A percentile compares a stretch with the other conserved stretches of the same genome.
Conservation (phyloP, 768 basidiomycete species). For the Macrolepiota albuminosa region DNA sequence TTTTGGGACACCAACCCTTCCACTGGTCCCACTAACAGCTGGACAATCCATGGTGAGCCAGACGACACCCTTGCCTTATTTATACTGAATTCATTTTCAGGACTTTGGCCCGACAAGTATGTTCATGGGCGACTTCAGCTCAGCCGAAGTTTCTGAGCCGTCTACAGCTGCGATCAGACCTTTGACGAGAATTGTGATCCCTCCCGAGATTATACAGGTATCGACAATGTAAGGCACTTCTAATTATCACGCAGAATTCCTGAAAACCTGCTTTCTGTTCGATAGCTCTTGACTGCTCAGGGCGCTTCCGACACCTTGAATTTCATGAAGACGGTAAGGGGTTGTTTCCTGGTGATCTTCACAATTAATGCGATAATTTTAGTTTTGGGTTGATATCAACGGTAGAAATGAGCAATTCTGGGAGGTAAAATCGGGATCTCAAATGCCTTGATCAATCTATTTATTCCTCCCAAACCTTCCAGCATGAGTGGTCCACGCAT, state of each 20-base stretch:
- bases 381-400: slow-evolving; percentile 61
- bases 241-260: background rate
- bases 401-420: slow-evolving; percentile 62
- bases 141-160: background rate
- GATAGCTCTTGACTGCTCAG: slow-evolving; percentile 51
- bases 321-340: slow-evolving; percentile 46
- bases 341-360: background rate
- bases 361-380: background rate
- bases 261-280: slow-evolving; percentile 23
- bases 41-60: slow-evolving; percentile 70
- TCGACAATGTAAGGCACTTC: slow-evolving; percentile 21
- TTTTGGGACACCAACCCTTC: slow-evolving; percentile 70
- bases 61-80: background rate
- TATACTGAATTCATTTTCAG: slow-evolving; percentile 33
- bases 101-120: slow-evolving; percentile 14
- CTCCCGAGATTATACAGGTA: slow-evolving; percentile 30
- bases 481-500: slow-evolving; percentile 72
- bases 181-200: slow-evolving; percentile 32
- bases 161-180: slow-evolving; percentile 47
- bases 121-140: background rate
- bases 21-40: slow-evolving; percentile 60
- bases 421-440: slow-evolving; percentile 39
- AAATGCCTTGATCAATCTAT: background rate
- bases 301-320: slow-evolving; percentile 54
- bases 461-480: slow-evolving; percentile 7